Conservation (phyloP, 768 basidiomycete genomes). For the Russula emetica region DNA sequence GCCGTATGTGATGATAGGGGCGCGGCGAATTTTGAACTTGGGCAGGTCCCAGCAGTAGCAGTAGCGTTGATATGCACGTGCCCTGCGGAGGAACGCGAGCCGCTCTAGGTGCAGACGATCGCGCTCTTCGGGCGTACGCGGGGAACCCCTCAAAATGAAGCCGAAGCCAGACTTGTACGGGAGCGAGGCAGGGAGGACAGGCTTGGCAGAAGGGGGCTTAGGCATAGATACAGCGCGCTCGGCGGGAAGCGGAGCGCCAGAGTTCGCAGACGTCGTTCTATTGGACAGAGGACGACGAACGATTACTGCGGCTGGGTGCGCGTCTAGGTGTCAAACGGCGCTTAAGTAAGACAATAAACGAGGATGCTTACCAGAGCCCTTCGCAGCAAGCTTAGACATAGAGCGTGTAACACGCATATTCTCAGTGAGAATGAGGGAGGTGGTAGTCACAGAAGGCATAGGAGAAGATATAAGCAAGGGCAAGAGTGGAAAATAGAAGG, state of each 20-base stretch:
- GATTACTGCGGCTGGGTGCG: constrained; percentile 6
- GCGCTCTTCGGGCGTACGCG: constrained; percentile 11
- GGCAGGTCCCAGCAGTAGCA: constrained; percentile 11
- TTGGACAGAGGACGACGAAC: constrained; percentile 17
- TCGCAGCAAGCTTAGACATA: constrained; percentile 6
- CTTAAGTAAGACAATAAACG: neutral
- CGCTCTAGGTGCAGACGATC: constrained; percentile 18
- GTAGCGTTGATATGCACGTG: neutral
- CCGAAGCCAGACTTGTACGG: constrained; percentile 20
- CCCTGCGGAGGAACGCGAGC: constrained; percentile 19
- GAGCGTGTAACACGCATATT: constrained; percentile 22
- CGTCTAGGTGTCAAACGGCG: neutral
- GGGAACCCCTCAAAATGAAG: constrained; percentile 4
- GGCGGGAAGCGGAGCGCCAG: neutral
- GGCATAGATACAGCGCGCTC: neutral
- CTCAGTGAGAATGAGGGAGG: constrained; percentile 18
- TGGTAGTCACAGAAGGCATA: constrained; percentile 12
- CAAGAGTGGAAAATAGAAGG: neutral
- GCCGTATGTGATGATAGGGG: neutral
- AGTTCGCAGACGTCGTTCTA: constrained; percentile 5
- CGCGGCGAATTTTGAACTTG: neutral
- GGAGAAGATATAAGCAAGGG: neutral
- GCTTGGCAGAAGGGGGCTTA: neutral
- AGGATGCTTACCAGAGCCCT: constrained; percentile 6
- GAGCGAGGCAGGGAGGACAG: neutral